These are phyloP conservation scores for Cerioporus squamosus DNA, from an alignment of 1,284 basidiomycete species.

Conservation along the genomic window DNA sequence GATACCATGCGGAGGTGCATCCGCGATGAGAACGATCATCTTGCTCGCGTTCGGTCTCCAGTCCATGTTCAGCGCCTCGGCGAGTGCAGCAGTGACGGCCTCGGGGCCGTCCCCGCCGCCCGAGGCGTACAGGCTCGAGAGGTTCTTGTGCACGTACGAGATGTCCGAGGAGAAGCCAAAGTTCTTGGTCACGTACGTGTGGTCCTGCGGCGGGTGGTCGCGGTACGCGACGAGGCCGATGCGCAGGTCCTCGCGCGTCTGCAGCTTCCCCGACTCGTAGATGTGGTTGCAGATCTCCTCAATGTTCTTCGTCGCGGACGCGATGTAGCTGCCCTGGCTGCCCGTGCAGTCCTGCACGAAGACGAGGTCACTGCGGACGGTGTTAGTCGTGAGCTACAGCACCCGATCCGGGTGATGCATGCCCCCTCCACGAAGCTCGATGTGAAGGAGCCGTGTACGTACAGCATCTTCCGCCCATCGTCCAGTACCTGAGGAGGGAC, in stretches of 20 bases:
- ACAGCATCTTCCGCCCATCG: constrained; percentile 74
- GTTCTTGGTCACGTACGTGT: constrained; percentile 91
- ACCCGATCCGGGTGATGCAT: neutral
- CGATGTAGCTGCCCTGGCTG: constrained; percentile 83
- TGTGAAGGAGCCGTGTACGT: constrained; percentile 37
- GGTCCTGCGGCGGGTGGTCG: constrained; percentile 95
- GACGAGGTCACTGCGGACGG: constrained; percentile 72
- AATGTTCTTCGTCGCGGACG: constrained; percentile 97
- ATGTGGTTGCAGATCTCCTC: constrained; percentile 97
- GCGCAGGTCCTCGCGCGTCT: constrained; percentile 85
- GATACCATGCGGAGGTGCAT: constrained; percentile 96
- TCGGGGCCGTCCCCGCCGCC: constrained; percentile 99
- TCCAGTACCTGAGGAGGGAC: constrained; percentile 34
- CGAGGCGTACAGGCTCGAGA: constrained; percentile 87
- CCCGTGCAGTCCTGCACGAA: constrained; percentile 94
- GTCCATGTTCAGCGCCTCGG: constrained; percentile 85
- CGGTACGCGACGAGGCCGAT: constrained; percentile 91
- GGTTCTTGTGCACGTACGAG: constrained; percentile 82
- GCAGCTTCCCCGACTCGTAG: constrained; percentile 91
- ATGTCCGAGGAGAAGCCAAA: constrained; percentile 96
- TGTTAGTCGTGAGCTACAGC: constrained; percentile 9
- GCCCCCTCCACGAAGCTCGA: neutral
- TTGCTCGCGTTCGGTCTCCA: constrained; percentile 92
- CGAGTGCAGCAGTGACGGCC: constrained; percentile 94
- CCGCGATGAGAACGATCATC: constrained; percentile 95